Percentiles rank a stretch among this genome's conserved stretches.
Conservation (phyloP, 2,329 filamentous ascomycete genomes). For the Knoxdaviesia capensis region DNA sequence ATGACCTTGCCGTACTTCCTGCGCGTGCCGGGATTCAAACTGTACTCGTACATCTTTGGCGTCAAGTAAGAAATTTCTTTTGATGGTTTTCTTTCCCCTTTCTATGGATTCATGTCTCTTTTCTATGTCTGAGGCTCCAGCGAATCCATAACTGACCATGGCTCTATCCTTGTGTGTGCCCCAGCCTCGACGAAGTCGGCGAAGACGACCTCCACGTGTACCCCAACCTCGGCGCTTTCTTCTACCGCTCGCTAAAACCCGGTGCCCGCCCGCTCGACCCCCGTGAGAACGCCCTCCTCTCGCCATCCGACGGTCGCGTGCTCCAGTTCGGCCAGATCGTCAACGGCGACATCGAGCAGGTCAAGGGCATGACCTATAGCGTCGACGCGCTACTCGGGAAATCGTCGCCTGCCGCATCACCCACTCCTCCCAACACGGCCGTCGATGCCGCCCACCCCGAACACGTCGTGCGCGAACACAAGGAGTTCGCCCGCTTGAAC, state of each 20-base stretch:
- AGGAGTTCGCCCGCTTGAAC: slow-evolving; percentile 87
- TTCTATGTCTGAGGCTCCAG: neutral
- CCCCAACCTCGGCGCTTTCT: slow-evolving; percentile 88
- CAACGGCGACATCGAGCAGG: slow-evolving; percentile 88
- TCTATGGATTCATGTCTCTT: neutral
- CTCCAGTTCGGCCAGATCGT: slow-evolving; percentile 86
- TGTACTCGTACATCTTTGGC: slow-evolving; percentile 83
- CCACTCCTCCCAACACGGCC: slow-evolving; percentile 6
- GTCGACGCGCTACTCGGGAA: slow-evolving; percentile 78
- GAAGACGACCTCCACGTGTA: slow-evolving; percentile 79
- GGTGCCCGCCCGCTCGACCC: slow-evolving; percentile 71
- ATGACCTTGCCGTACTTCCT: slow-evolving; percentile 73
- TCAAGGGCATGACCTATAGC: slow-evolving; percentile 96
- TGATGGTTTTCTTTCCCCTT: neutral
- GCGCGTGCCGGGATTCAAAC: slow-evolving; percentile 72
- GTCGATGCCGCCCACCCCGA: slow-evolving; percentile 24
- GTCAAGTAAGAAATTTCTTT: slow-evolving; percentile 35
- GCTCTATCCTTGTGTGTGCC: slow-evolving; percentile 4
- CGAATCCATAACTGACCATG: neutral
- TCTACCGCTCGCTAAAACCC: slow-evolving; percentile 86
- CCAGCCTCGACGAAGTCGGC: slow-evolving; percentile 63
- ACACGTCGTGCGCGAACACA: slow-evolving; percentile 56
- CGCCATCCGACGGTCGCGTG: slow-evolving; percentile 76
- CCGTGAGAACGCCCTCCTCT: slow-evolving; percentile 59
- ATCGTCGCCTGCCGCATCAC: slow-evolving; percentile 23